Conservation (phyloP, 352 stramenopile species). For the Phytophthora agathidicida region DNA sequence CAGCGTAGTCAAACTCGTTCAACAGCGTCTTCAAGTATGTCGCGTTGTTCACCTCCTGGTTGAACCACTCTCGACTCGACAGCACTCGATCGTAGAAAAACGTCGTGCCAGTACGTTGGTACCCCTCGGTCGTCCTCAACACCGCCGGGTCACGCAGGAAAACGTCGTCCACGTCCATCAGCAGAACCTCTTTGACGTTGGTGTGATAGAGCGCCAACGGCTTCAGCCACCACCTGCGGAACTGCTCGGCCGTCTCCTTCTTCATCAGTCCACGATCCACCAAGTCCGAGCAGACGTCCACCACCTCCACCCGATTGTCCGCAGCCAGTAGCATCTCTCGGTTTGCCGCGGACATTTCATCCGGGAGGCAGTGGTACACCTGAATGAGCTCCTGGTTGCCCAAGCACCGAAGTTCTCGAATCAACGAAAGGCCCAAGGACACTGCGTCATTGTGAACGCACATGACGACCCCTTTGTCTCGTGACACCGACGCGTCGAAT, state of each 20-base stretch:
- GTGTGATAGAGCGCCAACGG: conserved; percentile 44
- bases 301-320: conserved; percentile 34
- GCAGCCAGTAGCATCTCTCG: conserved; percentile 16
- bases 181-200: conserved; percentile 34
- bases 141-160: conserved; percentile 48
- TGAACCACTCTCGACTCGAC: conserved; percentile 30
- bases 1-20: conserved; percentile 51
- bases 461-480: conserved; percentile 40
- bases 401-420: conserved; percentile 32
- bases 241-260: conserved; percentile 20
- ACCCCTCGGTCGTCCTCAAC: conserved; percentile 37
- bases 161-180: conserved; percentile 59
- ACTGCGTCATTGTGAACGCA: conserved; percentile 34
- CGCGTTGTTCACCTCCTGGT: conserved; percentile 29
- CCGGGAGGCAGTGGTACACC: conserved; percentile 40
- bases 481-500: conserved; percentile 25
- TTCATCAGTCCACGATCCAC: conserved; percentile 24
- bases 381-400: conserved; percentile 47
- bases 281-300: conserved; percentile 43
- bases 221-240: conserved; percentile 50
- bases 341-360: conserved; percentile 36
- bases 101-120: conserved; percentile 48
- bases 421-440: conserved; percentile 39
- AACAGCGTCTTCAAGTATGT: conserved; percentile 51
- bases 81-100: conserved; percentile 48